Evolutionary conservation across 331 rosid genomes (phyloP), one percentile per base, ranked within the genome.

Genomic region (Prunus yedoensis): DNA sequence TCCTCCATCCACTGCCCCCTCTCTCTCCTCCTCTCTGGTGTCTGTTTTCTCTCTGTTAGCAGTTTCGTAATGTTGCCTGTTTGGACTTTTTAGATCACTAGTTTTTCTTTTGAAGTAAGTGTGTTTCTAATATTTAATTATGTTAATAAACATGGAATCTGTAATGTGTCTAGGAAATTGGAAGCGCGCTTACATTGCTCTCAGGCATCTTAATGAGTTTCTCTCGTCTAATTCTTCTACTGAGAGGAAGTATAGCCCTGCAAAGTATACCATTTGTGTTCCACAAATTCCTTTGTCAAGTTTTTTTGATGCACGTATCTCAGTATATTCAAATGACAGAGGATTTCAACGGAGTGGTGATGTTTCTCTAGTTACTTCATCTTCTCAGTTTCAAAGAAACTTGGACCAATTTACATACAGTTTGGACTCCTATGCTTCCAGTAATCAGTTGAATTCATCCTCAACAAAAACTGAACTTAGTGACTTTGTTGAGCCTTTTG

Each of bases 111-210:
- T 75, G 27, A 45, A 35, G 46, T 74, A 25, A 68, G 58, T 76
- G 61, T 83, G 54, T 66, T 47, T 66, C 64, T 74, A 74, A 27
- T 72, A 66, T 61, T 77, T 83, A 75, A 35, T 66, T 54, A 28
- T 61, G 41, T 78, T 50, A 47, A 43, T 74, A 67, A 70, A 63
- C 61, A 30, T 58, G 68, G 54, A 74, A 69, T 70, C 56, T 63
- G 35, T 58, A 54, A 80, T 79, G 71, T 79, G 84, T 84, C 80
- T 80, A 94, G 99, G 99, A 63, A 89, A 89, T 70, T 94, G 99
- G 99, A 90, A 85, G 82, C 99, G 99, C 45, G 93, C 97, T 72
- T 80, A 83, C 81, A 76, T 83, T 74, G 89, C 95, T 73, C 71
- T 90, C 84, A 88, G 81, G 80, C 96, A 94, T 84, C 93, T 94